Evolutionary conservation across 768 basidiomycete species (phyloP), one percentile per base, ranked within the genome.

Genomic region (Mycena haematopus): DNA sequence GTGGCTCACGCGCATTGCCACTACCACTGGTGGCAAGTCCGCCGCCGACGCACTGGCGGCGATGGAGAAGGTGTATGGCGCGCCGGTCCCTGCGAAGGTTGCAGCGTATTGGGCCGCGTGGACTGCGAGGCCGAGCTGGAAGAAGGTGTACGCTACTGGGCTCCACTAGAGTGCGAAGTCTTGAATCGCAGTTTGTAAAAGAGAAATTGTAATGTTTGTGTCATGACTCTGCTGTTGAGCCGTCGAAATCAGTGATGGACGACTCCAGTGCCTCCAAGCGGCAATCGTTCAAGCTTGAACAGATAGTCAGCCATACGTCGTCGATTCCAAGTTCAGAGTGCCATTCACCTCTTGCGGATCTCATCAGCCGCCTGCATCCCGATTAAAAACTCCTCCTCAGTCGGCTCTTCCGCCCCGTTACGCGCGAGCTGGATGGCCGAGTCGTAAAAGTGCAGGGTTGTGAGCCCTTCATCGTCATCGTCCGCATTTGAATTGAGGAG

Each of bases 401-500:
- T 84, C 42, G 88, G 83, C 68, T 90, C 89, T 46, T 77, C 74
- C 4, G 78, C 77, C 1, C 84, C 81, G 53, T 87, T 85, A 21
- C 90, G 82, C 25, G 86, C 90, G 13, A 90, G 78, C 71, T 93
- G 91, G 52, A 93, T 82, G 0, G 85, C 88, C 51, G 89, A 86
- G 69, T 93, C 91, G 69, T 90, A 93, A 68, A 88, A 88, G 72
- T 92, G 89, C 58, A 93, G 72, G 0, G 85, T 79, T 15, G 90
- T 84, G 50, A 90, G 73, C n/a, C 86, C 86, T 47, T 87, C 82
- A 29, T 86, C 85, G 62, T 90, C 86, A 22, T 45, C 44, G 22
- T 45, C 44, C 44, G 44, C 22, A 24, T 11, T 21, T 59, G 71
- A 77, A 44, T 74, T 79, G 58, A 79, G 86, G 59, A 93, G 79